A percentile compares a stretch with the other conserved stretches of the same genome.
Evolutionary conservation across 768 basidiomycete genomes (phyloP).

Genomic region (Gloeostereum incarnatum): DNA sequence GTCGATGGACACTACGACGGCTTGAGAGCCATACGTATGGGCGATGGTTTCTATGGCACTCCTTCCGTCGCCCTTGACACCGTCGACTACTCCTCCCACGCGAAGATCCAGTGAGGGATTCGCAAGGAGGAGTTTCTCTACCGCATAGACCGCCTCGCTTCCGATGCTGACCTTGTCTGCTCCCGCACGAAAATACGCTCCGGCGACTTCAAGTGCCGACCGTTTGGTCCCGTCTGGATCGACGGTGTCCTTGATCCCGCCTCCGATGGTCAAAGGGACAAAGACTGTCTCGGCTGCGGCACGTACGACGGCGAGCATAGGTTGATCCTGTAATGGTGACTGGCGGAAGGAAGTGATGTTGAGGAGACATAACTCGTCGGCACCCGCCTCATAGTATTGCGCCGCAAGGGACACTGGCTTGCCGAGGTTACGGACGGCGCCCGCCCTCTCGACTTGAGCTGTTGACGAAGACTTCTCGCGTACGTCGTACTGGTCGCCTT

Average conservation of each 20-base stretch:
- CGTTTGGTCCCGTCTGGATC: constrained; percentile 92
- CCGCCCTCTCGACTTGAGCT: constrained; percentile 37
- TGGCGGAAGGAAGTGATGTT: constrained; percentile 99
- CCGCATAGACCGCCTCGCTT: constrained; percentile 90
- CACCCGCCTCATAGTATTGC: constrained; percentile 79
- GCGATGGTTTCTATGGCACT: constrained; percentile 94
- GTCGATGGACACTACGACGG: constrained; percentile 96
- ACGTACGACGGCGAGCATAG: constrained; percentile 94
- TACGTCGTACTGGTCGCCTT: constrained; percentile 98
- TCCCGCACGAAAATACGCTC: constrained; percentile 92
- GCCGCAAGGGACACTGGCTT: constrained; percentile 90
- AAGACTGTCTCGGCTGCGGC: constrained; percentile 85
- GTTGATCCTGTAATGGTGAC: constrained; percentile 92
- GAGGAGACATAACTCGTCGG: constrained; percentile 94
- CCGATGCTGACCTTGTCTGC: constrained; percentile 99
- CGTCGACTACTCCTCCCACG: too few relatives aligned
- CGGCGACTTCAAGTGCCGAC: constrained; percentile 88
- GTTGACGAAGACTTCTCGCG: constrained; percentile 57
- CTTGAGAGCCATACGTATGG: constrained; percentile 84
- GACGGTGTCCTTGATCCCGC: constrained; percentile 92
- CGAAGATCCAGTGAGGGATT: neutral
- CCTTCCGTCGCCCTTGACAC: constrained; percentile 55
- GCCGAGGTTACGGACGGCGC: constrained; percentile 90
- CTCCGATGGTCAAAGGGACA: constrained; percentile 97
- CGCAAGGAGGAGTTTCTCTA: constrained; percentile 61